phyloP scores from a whole-genome alignment of 106 monocot genomes.

The Acorus calamus region DNA sequence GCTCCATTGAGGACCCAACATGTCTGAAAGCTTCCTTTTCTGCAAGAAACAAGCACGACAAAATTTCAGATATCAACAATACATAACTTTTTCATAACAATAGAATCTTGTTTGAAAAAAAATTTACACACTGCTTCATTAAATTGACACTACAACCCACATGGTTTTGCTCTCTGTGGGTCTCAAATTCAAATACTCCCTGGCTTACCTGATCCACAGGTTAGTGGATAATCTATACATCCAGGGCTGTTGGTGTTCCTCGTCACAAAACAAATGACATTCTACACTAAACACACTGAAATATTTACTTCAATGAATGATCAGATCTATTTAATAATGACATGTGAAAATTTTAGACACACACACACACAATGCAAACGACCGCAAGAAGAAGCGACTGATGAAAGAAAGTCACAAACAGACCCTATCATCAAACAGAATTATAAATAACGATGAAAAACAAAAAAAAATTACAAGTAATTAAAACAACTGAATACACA shows the following conservation, averaged over 20 bases:
- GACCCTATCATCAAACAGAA: neutral
- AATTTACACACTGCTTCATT: neutral
- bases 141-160: neutral
- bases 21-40: constrained; percentile 76
- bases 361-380: no score
- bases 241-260: no score
- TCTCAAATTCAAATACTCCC: no score
- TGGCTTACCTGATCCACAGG: no score
- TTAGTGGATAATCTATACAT: no score
- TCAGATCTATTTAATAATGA: no score
- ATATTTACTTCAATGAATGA: no score
- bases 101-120: neutral
- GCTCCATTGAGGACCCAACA: constrained; percentile 76
- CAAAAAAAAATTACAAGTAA: neutral
- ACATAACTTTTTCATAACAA: neutral
- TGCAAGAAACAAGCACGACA: constrained; percentile 7
- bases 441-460: neutral
- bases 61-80: neutral
- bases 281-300: no score
- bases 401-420: no score
- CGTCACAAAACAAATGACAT: no score
- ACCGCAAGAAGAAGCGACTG: no score
- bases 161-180: neutral
- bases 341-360: no score
- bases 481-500: constrained; percentile 11